Percentiles rank a stretch among this genome's conserved stretches.
These are phyloP conservation scores for Exophiala spinifera DNA, from an alignment of 2,329 filamentous ascomycete genomes.

Conservation along the genomic window DNA sequence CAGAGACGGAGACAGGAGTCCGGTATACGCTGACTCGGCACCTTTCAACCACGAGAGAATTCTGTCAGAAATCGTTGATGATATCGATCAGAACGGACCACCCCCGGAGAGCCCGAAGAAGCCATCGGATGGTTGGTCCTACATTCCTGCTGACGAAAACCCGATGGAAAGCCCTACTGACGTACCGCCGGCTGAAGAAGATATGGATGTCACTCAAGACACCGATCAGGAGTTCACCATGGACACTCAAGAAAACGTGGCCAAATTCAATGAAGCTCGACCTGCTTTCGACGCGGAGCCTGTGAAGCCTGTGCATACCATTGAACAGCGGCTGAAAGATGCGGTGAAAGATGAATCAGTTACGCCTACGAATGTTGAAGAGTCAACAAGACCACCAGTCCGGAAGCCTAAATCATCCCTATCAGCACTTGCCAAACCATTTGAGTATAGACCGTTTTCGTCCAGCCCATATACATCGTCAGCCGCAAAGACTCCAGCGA, in stretches of 20 bases:
- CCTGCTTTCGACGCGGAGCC: conserved; percentile 36
- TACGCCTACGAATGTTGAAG: neutral
- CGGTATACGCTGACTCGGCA: conserved; percentile 63
- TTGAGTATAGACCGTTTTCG: conserved; percentile 50
- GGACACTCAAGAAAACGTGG: conserved; percentile 43
- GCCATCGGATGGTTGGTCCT: conserved; percentile 28
- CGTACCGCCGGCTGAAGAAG: conserved; percentile 39
- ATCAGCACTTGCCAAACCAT: conserved; percentile 69
- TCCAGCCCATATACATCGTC: conserved; percentile 31
- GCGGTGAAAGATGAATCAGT: conserved; percentile 3
- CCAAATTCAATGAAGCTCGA: conserved; percentile 52
- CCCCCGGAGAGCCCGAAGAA: conserved; percentile 12
- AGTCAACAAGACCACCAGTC: neutral
- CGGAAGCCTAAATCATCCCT: conserved; percentile 56
- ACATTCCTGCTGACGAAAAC: conserved; percentile 28
- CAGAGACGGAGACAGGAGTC: conserved; percentile 68
- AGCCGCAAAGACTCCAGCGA: conserved; percentile 9
- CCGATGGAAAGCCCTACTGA: conserved; percentile 39
- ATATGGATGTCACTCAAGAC: conserved; percentile 42
- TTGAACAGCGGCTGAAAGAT: conserved; percentile 1
- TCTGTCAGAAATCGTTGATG: conserved; percentile 19
- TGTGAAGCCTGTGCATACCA: neutral
- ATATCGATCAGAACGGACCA: conserved; percentile 12
- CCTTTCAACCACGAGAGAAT: conserved; percentile 30
- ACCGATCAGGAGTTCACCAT: conserved; percentile 56